Evolutionary conservation across 768 basidiomycete genomes (phyloP), one percentile per base, ranked within the genome.

Genomic region (Boletus edulis): DNA sequence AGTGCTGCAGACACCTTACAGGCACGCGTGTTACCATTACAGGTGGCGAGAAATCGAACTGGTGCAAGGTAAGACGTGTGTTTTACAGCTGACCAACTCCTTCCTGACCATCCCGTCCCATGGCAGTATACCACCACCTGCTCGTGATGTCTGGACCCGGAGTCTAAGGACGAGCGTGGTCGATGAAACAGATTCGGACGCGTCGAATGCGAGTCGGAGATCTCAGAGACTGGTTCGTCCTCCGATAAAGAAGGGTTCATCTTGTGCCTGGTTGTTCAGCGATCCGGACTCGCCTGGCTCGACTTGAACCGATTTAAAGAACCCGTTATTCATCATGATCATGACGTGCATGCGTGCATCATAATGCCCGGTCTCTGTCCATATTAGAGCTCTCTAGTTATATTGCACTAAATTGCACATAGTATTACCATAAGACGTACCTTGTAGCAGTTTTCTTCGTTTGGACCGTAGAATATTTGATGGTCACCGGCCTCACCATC

Each of bases 131-230:
- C 29, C 40, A 14, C 42, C 42, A 12, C 35, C 17, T 42, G 6
- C 18, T 5, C 15, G 15, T 20, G 49, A 61, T 24, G 51, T 40
- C n/a, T 62, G 59, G 66, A 43, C 47, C 37, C 49, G 29, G 20
- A 62, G 42, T 44, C 46, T 60, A 31, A 57, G 57, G 45, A 46
- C 51, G 17, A 6, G 0, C 4, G 17, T 22, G 8, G 55, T 43
- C 3, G 51, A 62, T 24, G 55, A 59, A 11, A 44, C 49, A 10
- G 62, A 68, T 37, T 72, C 69, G 5, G 62, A 62, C 20, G n/a
- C 46, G 32, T 69, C 67, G 27, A 40, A 54, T 31, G 17, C 32
- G 8, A 50, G 45, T 11, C 43, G 52, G 22, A 38, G 48, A 17
- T 67, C 58, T 31, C 60, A 57, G 39, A 54, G 46, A 51, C 17